Conservation (phyloP, 768 basidiomycete genomes). For the Xanthoconium stramineum region DNA sequence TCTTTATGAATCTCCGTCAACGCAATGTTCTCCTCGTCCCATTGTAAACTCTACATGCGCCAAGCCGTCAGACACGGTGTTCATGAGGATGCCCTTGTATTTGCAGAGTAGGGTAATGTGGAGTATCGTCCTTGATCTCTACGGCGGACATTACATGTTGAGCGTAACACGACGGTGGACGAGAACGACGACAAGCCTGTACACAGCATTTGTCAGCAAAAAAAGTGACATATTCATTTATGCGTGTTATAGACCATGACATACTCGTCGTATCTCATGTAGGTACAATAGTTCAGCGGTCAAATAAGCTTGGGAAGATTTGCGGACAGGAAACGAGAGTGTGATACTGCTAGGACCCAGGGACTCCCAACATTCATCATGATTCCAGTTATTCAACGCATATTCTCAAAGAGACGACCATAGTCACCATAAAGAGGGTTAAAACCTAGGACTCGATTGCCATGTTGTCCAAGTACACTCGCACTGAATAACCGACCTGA, state of each 20-base stretch:
- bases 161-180: neutral
- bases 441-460: neutral
- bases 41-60: constrained; percentile 63
- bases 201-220: too few species aligned
- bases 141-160: constrained; percentile 19
- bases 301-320: too few species aligned
- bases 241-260: too few species aligned
- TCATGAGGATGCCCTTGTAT: constrained; percentile 90
- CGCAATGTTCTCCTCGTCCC: constrained; percentile 94
- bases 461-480: too few species aligned
- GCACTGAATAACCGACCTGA: constrained; percentile 3
- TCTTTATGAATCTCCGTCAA: constrained; percentile 93
- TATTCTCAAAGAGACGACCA: neutral
- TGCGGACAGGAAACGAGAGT: too few species aligned
- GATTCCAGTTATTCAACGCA: too few species aligned
- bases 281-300: too few species aligned
- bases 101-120: constrained; percentile 53
- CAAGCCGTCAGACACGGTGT: neutral
- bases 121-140: constrained; percentile 39
- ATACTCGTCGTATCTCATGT: too few species aligned
- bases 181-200: constrained; percentile 4
- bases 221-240: too few species aligned
- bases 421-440: too few species aligned
- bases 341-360: too few species aligned
- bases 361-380: too few species aligned